Evolutionary conservation across 2,329 filamentous ascomycete species (phyloP).

Genomic region (Annulohypoxylon truncatum): DNA sequence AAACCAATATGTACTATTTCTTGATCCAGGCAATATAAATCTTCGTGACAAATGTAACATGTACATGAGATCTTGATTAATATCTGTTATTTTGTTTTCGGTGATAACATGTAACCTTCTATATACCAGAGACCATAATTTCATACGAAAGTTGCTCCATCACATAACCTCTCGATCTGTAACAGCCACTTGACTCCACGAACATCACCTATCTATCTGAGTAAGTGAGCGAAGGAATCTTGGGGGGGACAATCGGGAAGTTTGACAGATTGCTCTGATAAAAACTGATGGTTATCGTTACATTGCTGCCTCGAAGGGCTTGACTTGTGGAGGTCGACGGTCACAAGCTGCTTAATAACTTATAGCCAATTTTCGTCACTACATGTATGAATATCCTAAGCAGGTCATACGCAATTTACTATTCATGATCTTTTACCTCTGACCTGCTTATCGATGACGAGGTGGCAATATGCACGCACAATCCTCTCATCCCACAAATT

Average conservation of each 20-base stretch:
- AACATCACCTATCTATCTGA: not conserved
- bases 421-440: conserved; percentile 1
- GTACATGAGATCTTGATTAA: conserved; percentile 1
- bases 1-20: not conserved
- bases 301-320: not conserved
- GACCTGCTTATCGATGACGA: conserved; percentile 11
- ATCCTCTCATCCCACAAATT: conserved; percentile 15
- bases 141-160: not conserved
- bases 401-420: conserved; percentile 1
- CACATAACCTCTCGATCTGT: conserved; percentile 1
- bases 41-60: not conserved
- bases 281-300: conserved; percentile 2
- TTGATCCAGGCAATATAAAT: not conserved
- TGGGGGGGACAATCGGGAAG: not conserved
- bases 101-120: conserved; percentile 3
- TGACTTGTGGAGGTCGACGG: not conserved
- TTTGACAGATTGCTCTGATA: not conserved
- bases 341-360: not conserved
- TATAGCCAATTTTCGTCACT: conserved; percentile 4
- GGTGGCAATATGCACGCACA: conserved; percentile 19
- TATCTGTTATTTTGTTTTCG: not conserved
- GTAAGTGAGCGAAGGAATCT: conserved; percentile 9
- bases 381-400: conserved; percentile 11
- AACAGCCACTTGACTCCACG: conserved; percentile 1
- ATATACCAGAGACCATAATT: conserved; percentile 1